A percentile compares a stretch with the other conserved stretches of the same genome.
Conservation (phyloP, 345 rosid species). For the Corchorus olitorius region DNA sequence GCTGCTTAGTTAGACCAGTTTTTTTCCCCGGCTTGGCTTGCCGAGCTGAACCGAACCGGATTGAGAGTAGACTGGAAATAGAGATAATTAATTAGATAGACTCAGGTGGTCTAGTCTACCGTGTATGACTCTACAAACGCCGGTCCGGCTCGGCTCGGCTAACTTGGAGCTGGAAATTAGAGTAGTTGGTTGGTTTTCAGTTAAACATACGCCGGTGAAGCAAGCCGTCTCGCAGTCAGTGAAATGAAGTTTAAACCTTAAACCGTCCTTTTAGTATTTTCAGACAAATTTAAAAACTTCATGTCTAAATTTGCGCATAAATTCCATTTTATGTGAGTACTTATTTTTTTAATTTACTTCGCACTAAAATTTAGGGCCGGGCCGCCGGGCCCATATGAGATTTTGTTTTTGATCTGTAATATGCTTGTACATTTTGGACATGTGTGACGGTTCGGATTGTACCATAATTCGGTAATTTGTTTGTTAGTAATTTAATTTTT, state of each 20-base stretch:
- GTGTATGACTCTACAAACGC: background rate
- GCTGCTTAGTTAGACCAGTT: background rate
- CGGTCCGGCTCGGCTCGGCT: background rate
- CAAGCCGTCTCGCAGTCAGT: background rate
- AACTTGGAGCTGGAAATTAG: background rate
- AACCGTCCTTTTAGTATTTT: background rate
- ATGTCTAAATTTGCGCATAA: no score
- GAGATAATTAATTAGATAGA: background rate
- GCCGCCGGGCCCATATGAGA: no score
- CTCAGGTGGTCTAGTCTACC: background rate
- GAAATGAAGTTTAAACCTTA: background rate
- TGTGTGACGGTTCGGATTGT: no score
- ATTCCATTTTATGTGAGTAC: no score
- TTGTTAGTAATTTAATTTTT: background rate
- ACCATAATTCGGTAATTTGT: no score
- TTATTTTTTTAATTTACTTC: no score
- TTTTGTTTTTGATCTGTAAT: no score
- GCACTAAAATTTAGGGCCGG: no score
- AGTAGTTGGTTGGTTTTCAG: background rate
- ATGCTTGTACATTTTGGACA: no score
- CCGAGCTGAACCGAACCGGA: background rate
- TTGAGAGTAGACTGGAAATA: background rate
- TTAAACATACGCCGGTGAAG: background rate
- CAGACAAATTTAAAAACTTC: background rate
- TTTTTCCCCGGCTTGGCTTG: background rate